These are phyloP conservation scores for Vaccinium myrtillus DNA, from an alignment of 148 eudicot genomes.

Conservation along the genomic window DNA sequence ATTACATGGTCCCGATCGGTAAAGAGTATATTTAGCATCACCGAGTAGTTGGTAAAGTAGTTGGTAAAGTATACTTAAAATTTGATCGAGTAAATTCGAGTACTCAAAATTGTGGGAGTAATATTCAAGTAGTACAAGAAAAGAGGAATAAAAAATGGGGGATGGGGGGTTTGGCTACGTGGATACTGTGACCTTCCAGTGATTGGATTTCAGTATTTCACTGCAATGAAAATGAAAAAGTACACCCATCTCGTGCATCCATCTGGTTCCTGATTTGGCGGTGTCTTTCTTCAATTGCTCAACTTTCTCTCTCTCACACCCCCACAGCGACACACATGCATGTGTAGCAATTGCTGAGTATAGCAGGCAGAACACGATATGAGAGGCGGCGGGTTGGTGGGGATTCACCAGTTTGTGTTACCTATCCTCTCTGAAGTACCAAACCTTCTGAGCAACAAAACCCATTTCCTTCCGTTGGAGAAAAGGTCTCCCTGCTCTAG, in stretches of 20 bases:
- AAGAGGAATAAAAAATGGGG: background rate
- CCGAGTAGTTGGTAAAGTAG: too few relatives aligned
- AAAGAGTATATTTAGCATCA: background rate
- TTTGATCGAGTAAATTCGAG: too few relatives aligned
- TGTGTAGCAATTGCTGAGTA: background rate
- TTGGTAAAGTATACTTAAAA: too few relatives aligned
- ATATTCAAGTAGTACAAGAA: too few relatives aligned
- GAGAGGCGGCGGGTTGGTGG: background rate
- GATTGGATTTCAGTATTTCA: background rate
- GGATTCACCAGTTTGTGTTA: conserved; percentile 3
- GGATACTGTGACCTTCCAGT: background rate
- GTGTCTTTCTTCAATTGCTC: background rate
- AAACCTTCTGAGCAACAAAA: background rate
- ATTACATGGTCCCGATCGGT: background rate
- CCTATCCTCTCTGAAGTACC: background rate
- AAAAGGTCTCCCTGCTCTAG: background rate
- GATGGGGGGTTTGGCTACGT: background rate
- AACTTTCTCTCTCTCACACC: background rate
- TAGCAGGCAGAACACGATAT: background rate
- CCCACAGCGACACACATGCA: background rate
- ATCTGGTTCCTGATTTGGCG: too few relatives aligned
- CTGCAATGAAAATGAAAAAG: background rate
- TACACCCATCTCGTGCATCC: too few relatives aligned
- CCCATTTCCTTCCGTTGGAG: background rate
- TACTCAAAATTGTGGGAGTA: too few relatives aligned